Evolutionary conservation across 2,329 filamentous ascomycete species (phyloP).

Genomic region (Fusarium siculi): DNA sequence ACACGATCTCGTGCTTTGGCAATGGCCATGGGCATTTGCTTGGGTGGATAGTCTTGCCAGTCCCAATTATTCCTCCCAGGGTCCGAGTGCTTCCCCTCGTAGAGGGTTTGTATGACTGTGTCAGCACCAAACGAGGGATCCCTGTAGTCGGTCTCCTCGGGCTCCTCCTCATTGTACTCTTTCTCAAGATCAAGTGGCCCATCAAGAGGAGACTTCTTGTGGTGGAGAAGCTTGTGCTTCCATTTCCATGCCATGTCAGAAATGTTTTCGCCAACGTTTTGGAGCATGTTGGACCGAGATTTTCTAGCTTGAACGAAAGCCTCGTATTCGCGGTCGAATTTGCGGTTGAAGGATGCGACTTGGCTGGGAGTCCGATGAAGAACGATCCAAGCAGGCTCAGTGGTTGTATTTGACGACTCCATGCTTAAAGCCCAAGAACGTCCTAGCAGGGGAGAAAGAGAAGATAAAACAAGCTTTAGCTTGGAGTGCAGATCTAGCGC

Average conservation of each 20-base stretch:
- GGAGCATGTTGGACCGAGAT: conserved; percentile 19
- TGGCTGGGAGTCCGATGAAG: no score
- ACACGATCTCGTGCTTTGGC: conserved; percentile 51
- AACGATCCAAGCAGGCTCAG: no score
- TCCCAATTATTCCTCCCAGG: conserved; percentile 37
- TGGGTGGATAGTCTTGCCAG: conserved; percentile 56
- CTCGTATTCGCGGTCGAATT: no score
- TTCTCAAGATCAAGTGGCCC: conserved; percentile 32
- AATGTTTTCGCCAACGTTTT: conserved; percentile 28
- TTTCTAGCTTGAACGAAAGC: not conserved
- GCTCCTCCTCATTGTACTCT: conserved; percentile 13
- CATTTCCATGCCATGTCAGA: conserved; percentile 47
- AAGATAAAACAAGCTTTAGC: not conserved
- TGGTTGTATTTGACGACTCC: conserved; percentile 6
- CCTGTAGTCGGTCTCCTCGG: conserved; percentile 30
- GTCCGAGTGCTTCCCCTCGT: conserved; percentile 49
- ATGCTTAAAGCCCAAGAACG: not conserved
- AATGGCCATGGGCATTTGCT: conserved; percentile 53
- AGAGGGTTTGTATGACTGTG: conserved; percentile 52
- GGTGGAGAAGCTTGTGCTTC: conserved; percentile 46
- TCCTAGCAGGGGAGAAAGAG: conserved; percentile 1
- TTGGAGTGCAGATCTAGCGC: not conserved
- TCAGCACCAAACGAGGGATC: conserved; percentile 46
- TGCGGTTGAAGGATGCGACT: no score
- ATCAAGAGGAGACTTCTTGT: conserved; percentile 31